phyloP scores from a whole-genome alignment of 2,329 filamentous ascomycete genomes.

The Fusarium buharicum region DNA sequence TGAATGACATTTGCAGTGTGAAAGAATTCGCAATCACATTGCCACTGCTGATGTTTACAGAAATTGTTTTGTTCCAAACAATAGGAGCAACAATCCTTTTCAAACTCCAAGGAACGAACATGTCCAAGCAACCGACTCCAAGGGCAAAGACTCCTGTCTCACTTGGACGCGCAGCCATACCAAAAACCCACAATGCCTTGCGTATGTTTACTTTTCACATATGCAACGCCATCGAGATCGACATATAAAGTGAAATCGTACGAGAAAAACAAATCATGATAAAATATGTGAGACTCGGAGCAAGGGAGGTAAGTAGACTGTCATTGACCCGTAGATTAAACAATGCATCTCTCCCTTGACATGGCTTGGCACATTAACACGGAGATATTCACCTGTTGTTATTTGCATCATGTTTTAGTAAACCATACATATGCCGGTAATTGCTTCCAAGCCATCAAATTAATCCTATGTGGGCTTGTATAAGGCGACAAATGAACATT shows the following conservation, averaged over 20 bases:
- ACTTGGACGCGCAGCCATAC: slow-evolving; percentile 3
- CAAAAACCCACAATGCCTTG: slow-evolving; percentile 4
- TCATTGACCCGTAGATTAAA: slow-evolving; percentile 1
- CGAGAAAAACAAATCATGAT: background rate
- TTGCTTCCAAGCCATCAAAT: slow-evolving; percentile 18
- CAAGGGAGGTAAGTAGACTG: slow-evolving; percentile 19
- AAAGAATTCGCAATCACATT: slow-evolving; percentile 5
- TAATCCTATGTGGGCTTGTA: slow-evolving; percentile 10
- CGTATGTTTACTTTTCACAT: slow-evolving; percentile 1
- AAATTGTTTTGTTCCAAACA: slow-evolving; percentile 24
- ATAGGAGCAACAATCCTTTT: slow-evolving; percentile 23
- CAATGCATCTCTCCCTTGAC: slow-evolving; percentile 24
- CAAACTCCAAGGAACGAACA: background rate
- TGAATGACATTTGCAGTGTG: background rate
- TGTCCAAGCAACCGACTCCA: slow-evolving; percentile 15
- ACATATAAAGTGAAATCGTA: background rate
- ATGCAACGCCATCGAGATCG: background rate
- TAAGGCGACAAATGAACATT: slow-evolving; percentile 19
- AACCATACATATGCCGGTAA: slow-evolving; percentile 1
- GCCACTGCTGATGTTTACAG: slow-evolving; percentile 6
- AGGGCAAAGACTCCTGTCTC: slow-evolving; percentile 22
- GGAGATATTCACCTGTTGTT: background rate
- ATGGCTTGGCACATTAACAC: slow-evolving; percentile 10
- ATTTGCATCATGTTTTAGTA: background rate
- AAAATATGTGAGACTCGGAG: slow-evolving; percentile 1